Conservation (phyloP, 139 green algal genomes). For the Gonium pectorale region DNA sequence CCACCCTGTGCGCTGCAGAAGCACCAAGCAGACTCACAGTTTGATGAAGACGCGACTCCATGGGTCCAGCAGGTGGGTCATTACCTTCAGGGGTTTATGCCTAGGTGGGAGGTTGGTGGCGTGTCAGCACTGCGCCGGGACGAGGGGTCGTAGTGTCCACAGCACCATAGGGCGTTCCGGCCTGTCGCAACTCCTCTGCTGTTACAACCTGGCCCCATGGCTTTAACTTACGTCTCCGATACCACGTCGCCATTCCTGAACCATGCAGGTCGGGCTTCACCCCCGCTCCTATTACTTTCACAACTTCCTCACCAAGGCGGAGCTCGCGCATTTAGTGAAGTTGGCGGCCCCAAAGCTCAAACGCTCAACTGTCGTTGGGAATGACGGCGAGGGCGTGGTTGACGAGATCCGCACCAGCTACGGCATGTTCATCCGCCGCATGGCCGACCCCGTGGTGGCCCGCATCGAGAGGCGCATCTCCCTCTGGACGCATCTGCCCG, state of each 20-base stretch:
- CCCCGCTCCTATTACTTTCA: slow-evolving; percentile 82
- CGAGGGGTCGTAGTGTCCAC: no score
- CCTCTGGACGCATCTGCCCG: slow-evolving; percentile 64
- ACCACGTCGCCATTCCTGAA: no score
- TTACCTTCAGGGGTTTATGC: no score
- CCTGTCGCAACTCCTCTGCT: no score
- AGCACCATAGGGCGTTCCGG: no score
- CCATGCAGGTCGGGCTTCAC: slow-evolving; percentile 67
- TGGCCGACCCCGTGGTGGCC: slow-evolving; percentile 53
- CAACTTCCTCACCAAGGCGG: slow-evolving; percentile 79
- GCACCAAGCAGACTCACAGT: not conserved
- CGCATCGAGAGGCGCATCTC: slow-evolving; percentile 61
- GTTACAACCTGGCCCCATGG: no score
- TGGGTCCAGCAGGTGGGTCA: slow-evolving; percentile 77
- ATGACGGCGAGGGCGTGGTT: slow-evolving; percentile 54
- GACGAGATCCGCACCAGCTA: slow-evolving; percentile 76
- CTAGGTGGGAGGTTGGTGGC: no score
- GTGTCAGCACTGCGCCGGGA: no score
- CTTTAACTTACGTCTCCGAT: no score
- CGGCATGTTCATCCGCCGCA: slow-evolving; percentile 56
- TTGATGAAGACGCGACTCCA: slow-evolving; percentile 28
- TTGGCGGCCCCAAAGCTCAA: slow-evolving; percentile 69
- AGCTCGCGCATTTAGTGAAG: slow-evolving; percentile 75
- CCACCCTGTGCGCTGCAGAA: slow-evolving; percentile 1
- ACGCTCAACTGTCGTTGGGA: slow-evolving; percentile 80